phyloP scores from a whole-genome alignment of 2,329 filamentous ascomycete genomes.

The Colletotrichum gloeosporioides region DNA sequence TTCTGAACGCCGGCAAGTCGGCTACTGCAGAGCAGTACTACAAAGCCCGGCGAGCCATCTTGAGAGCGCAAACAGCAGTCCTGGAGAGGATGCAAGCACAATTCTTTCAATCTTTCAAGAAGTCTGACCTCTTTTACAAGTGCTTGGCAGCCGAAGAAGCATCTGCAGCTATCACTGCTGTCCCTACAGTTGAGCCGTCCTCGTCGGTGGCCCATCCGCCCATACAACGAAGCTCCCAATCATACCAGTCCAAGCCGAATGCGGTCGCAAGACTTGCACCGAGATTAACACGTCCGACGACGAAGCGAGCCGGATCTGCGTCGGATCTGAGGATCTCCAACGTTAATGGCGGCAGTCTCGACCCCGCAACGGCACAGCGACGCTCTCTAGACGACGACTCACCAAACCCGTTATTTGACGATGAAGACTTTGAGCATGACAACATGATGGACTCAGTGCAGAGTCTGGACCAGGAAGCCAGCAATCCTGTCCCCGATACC shows the following conservation, averaged over 20 bases:
- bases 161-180: conserved; percentile 36
- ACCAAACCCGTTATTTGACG: conserved; percentile 72
- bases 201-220: conserved; percentile 3
- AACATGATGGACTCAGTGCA: conserved; percentile 73
- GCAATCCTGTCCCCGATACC: conserved; percentile 69
- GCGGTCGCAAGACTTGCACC: conserved; percentile 49
- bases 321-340: conserved; percentile 49
- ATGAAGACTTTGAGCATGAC: conserved; percentile 79
- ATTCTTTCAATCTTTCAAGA: conserved; percentile 86
- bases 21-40: conserved; percentile 85
- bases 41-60: conserved; percentile 78
- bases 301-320: conserved; percentile 51
- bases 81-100: conserved; percentile 83
- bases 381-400: conserved; percentile 73
- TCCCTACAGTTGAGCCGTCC: conserved; percentile 4
- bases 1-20: conserved; percentile 77
- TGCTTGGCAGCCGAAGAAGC: conserved; percentile 89
- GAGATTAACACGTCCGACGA: conserved; percentile 44
- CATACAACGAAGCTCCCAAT: conserved; percentile 32
- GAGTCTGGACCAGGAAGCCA: conserved; percentile 78
- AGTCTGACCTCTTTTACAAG: conserved; percentile 94
- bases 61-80: conserved; percentile 82
- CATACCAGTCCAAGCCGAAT: conserved; percentile 49
- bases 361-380: conserved; percentile 51
- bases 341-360: conserved; percentile 42